These are phyloP conservation scores for Zea mays DNA, from an alignment of 176 grass and related monocot species.

Conservation along the genomic window Zm-B73-REFERENCE-NAM-5.0 NC_050104.1:120683001-120683500, in stretches of 20 bases:
- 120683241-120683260: not conserved
- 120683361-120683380: not conserved
- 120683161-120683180: not conserved
- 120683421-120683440: not conserved
- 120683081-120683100: not conserved
- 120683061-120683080: constrained; percentile 19
- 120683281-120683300: not conserved
- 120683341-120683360: not conserved
- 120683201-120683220: constrained; percentile 4
- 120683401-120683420: not conserved
- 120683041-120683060: not conserved
- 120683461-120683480: not conserved
- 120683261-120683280: not conserved
- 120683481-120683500: not conserved
- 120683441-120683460: not conserved
- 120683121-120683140: constrained; percentile 36
- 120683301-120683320: not conserved
- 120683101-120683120: constrained; percentile 16
- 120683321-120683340: not conserved
- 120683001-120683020: constrained; percentile 6
- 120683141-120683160: constrained; percentile 4
- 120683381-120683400: not conserved
- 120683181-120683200: not conserved
- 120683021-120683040: not conserved
- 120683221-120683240: constrained; percentile 20